Evolutionary conservation across 371 early-diverging fungal species (phyloP), one percentile per base, ranked within the genome.

Genomic region (Apophysomyces trapeziformis): DNA sequence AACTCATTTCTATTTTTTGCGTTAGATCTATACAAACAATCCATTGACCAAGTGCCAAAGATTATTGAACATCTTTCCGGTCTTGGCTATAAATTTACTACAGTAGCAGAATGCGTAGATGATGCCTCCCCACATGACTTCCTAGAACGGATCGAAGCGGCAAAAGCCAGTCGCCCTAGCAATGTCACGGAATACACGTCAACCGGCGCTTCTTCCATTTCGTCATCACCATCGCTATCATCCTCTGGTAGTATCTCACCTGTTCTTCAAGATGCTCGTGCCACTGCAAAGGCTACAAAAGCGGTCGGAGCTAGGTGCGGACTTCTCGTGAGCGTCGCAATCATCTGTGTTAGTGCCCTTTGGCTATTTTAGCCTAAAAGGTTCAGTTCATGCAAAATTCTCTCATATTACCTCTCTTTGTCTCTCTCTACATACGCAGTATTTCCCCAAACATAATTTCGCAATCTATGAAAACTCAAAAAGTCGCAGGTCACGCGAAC

Each of bases 11-110:
- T 63, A 38, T 50, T 1, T 32, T 47, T 37, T 11, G 16, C 3
- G 37, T 41, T 73, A 80, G 78, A 80, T 69, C 67, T 80, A 45
- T 81, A 75, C 64, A 63, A 72, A n/a, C 63, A 68, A 37, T 82
- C 82, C 5, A 73, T 82, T 64, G 64, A 63, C 1, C 79, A 79
- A 44, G 72, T 82, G 0, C 79, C 82, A 11, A 54, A 67, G 4
- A 71, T 82, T 44, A 72, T 79, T 45, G n/a, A 71, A n/a, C 43
- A 62, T 36, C 69, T 82, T 11, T 61, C 41, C 1, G 35, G 57
- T 0, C 67, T 56, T 7, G 77, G 78, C 1, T 82, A 71, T 60
- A 57, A 47, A 0, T 61, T 82, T 47, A 60, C 38, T 12, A 82
- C 82, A 1, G 74, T 76, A 12, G 77, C 82, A 59, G 73, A 74